Evolutionary conservation across 1,139 yeast genomes (phyloP).

Genomic region (Debaryomycetaceae sp.): DNA sequence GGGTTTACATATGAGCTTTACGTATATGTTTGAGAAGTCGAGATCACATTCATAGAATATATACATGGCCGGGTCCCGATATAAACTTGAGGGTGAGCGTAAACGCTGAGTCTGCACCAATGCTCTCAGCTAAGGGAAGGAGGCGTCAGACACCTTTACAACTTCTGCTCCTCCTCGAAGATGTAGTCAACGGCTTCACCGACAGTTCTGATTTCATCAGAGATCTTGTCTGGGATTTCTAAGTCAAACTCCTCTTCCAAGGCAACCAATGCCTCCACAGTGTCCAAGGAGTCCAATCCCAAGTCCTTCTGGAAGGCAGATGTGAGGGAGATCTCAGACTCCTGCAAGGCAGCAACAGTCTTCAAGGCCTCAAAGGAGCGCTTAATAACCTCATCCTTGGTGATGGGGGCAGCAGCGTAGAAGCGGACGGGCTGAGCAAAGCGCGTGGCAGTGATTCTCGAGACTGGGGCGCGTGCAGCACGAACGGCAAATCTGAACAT

Average conservation of each 20-base stretch:
- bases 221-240: conserved; percentile 64
- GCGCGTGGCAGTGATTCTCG: conserved; percentile 25
- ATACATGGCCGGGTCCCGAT: too few species aligned
- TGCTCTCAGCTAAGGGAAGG: too few species aligned
- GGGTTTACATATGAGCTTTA: too few species aligned
- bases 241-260: conserved; percentile 70
- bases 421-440: conserved; percentile 36
- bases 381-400: conserved; percentile 43
- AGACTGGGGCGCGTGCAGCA: conserved; percentile 31
- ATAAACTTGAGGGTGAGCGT: too few species aligned
- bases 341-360: conserved; percentile 49
- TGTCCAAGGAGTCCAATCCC: conserved; percentile 67
- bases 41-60: too few species aligned
- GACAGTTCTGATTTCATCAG: conserved; percentile 66
- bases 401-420: conserved; percentile 45
- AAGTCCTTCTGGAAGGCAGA: conserved; percentile 58
- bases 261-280: conserved; percentile 68
- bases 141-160: conserved; percentile 18
- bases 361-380: conserved; percentile 49
- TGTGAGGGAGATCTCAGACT: conserved; percentile 37
- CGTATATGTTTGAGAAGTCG: too few species aligned
- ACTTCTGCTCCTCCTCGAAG: conserved; percentile 44
- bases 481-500: conserved; percentile 42
- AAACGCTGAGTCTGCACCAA: too few species aligned
- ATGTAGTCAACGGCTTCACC: conserved; percentile 66